A percentile compares a stretch with the other conserved stretches of the same genome.
Conservation (phyloP, 2,329 filamentous ascomycete genomes). For the Cercospora zeina region DNA sequence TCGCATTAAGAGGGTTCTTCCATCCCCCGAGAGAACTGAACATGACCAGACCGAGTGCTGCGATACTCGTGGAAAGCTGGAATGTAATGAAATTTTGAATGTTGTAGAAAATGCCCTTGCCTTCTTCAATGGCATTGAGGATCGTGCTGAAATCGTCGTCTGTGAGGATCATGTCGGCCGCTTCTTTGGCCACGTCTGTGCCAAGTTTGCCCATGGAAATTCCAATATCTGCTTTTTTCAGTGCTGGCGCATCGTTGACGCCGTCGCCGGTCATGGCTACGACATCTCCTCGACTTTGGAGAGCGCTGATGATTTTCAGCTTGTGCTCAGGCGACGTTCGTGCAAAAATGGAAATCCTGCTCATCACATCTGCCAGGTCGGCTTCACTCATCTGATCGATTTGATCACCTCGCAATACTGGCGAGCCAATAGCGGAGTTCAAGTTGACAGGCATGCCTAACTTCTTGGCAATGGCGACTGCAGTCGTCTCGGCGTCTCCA, state of each 20-base stretch:
- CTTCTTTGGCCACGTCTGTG: conserved; percentile 96
- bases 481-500: conserved; percentile 91
- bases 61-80: conserved; percentile 94
- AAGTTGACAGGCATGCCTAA: conserved; percentile 85
- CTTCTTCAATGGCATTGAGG: conserved; percentile 92
- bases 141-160: conserved; percentile 92
- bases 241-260: conserved; percentile 92
- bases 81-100: conserved; percentile 99
- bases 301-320: conserved; percentile 88
- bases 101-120: conserved; percentile 99
- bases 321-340: conserved; percentile 97
- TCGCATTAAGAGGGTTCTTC: conserved; percentile 93
- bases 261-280: conserved; percentile 99
- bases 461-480: conserved; percentile 88
- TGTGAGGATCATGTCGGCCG: conserved; percentile 88
- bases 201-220: conserved; percentile 95
- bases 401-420: conserved; percentile 84
- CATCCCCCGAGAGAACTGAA: conserved; percentile 90
- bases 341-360: conserved; percentile 89
- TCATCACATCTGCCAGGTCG: conserved; percentile 80
- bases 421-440: conserved; percentile 59
- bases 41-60: conserved; percentile 85
- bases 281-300: conserved; percentile 90
- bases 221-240: conserved; percentile 97
- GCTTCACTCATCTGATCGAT: conserved; percentile 88